Base-by-base conservation (phyloP, 2,329 filamentous ascomycete genomes). In the Cadophora gregata region DNA sequence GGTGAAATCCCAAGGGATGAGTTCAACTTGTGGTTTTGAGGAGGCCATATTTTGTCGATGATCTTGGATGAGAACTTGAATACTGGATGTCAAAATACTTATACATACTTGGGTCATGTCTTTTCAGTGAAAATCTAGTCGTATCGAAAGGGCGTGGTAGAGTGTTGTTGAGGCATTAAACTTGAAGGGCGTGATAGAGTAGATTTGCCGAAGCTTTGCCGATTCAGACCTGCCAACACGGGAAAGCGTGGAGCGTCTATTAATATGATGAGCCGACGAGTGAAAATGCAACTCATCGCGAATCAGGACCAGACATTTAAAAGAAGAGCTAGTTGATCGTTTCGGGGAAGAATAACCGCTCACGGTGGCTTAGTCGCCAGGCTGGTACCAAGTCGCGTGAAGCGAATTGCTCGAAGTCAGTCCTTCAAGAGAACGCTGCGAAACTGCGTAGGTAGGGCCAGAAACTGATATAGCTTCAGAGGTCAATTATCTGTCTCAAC, bases 1-100 rank as follows among this genome's bases (percentile, higher is more conserved):
- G 19, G 69, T 71, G 10, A 79, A 74, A 65, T 85, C 81, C 79
- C 80, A 84, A 9, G 82, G 81, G 24, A 84, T 73, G 47, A 84
- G 76, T 63, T 75, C 56, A 16, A 81, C 69, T 58, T 74, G 75
- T 9, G 67, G 62, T 48, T 62, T 69, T 47, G 48, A 9, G 12
- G 38, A 38, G 5, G 24, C 38, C 58, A 60, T 60, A 12, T 21
- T 47, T 48, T 4, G 9, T 29, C 7, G 33, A 45, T 14, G 25
- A 9, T 16, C 16, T 12, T 42, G 14, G 38, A 5, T 3, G 14
- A 42, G 6, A 19, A 5, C 2, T 42, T 42, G 2, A 42, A 16
- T 12, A 16, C 19, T 12, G 38, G 2, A 16, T 16, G 6, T 16
- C 38, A 16, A 42, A 19, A 16, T 33, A n/a, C 12, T 16, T 19